Percentiles rank a stretch among this genome's conserved stretches.
These are phyloP conservation scores for Apiotrichum sp. DNA, from an alignment of 1,284 basidiomycete genomes.

Conservation along the genomic window DNA sequence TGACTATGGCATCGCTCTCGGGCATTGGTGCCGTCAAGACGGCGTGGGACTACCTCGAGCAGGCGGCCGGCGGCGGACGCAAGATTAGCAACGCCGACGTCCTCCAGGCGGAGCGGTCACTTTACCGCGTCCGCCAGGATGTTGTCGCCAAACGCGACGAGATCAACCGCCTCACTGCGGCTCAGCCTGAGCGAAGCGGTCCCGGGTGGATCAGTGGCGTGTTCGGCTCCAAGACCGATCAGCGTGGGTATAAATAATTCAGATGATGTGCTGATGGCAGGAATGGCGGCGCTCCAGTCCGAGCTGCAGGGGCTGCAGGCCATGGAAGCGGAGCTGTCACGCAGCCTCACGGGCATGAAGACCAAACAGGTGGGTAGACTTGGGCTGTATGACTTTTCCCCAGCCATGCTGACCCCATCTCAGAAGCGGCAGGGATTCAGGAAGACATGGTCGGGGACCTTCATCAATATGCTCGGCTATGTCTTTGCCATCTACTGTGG, in stretches of 20 bases:
- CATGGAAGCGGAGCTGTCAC: constrained; percentile 39
- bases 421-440: constrained; percentile 42
- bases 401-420: background rate
- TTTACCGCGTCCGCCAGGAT: constrained; percentile 44
- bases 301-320: constrained; percentile 41
- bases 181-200: constrained; percentile 6
- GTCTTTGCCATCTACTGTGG: constrained; percentile 45
- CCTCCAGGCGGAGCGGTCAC: constrained; percentile 40
- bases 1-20: constrained; percentile 43
- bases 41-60: constrained; percentile 42
- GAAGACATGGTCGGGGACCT: constrained; percentile 33
- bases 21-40: constrained; percentile 44
- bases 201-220: constrained; percentile 35
- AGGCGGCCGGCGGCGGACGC: constrained; percentile 23
- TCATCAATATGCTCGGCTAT: constrained; percentile 41
- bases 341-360: constrained; percentile 38
- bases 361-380: constrained; percentile 26
- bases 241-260: constrained; percentile 12
- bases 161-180: constrained; percentile 18
- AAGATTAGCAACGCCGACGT: constrained; percentile 31
- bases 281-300: constrained; percentile 20
- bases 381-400: too few relatives aligned
- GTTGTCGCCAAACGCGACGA: constrained; percentile 37
- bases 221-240: constrained; percentile 34
- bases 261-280: constrained; percentile 2